These are phyloP conservation scores for Cyclospora cayetanensis DNA, from an alignment of 169 alveolate species.

Conservation along the genomic window DNA sequence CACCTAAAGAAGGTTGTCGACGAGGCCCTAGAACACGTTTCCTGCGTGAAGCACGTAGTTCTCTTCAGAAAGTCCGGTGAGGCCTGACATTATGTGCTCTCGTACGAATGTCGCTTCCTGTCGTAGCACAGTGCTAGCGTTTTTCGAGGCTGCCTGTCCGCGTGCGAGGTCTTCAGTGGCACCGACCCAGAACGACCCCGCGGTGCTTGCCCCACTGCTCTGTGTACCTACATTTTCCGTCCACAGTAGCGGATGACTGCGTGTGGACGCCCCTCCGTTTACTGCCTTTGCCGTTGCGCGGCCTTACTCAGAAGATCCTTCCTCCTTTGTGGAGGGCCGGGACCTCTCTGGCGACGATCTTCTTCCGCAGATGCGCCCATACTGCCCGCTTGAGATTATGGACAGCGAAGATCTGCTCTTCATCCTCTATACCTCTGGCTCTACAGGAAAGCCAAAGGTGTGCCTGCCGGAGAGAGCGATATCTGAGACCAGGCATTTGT, in stretches of 20 bases:
- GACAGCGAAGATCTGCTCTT: slow-evolving; percentile 95
- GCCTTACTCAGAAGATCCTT: slow-evolving; percentile 36
- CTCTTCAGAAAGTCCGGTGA: slow-evolving; percentile 81
- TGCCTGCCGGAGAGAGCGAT: not conserved
- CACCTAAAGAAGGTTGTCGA: slow-evolving; percentile 87
- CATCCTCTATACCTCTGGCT: slow-evolving; percentile 96
- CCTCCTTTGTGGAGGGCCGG: slow-evolving; percentile 57
- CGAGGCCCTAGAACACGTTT: slow-evolving; percentile 84
- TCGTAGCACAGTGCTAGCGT: no score
- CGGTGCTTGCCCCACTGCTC: no score
- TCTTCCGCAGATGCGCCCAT: slow-evolving; percentile 88
- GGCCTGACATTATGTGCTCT: no score
- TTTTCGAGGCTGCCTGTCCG: no score
- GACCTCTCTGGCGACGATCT: slow-evolving; percentile 88
- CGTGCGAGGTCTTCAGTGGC: no score
- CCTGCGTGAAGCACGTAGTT: slow-evolving; percentile 81
- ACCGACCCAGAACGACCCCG: no score
- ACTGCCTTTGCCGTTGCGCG: not conserved
- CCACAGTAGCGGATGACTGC: no score
- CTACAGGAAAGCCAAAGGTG: slow-evolving; percentile 97
- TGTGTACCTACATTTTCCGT: no score
- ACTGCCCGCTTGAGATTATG: slow-evolving; percentile 93
- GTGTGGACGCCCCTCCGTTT: no score
- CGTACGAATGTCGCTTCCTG: no score
- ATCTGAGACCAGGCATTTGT: not conserved